Evolutionary conservation across 2,329 filamentous ascomycete genomes (phyloP).

Genomic region (Aspergillus niger): DNA sequence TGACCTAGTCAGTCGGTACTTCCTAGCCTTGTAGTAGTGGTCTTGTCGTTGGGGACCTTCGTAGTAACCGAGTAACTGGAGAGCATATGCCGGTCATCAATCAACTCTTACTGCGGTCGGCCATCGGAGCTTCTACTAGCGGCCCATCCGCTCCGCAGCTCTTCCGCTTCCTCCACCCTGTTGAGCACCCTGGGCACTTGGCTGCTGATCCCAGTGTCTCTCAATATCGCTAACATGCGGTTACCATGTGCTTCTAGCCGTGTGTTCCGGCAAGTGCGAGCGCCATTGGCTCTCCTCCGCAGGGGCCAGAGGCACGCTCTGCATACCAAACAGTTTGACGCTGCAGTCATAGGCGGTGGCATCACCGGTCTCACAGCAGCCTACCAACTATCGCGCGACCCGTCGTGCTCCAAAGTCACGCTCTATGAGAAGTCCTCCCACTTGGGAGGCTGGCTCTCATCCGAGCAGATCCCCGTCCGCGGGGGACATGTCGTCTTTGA

Average conservation of each 20-base stretch:
- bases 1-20: background rate
- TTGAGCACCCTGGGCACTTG: background rate
- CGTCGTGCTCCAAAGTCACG: conserved; percentile 71
- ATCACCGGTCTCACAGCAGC: conserved; percentile 79
- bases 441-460: conserved; percentile 83
- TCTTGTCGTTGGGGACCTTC: background rate
- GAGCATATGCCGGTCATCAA: background rate
- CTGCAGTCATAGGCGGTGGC: conserved; percentile 77
- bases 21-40: background rate
- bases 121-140: background rate
- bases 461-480: conserved; percentile 58
- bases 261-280: conserved; percentile 23
- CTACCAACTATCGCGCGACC: conserved; percentile 70
- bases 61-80: background rate
- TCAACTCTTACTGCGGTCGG: conserved; percentile 9
- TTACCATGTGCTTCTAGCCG: conserved; percentile 25
- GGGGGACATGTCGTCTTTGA: conserved; percentile 74
- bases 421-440: conserved; percentile 73
- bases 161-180: background rate
- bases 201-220: conserved; percentile 1
- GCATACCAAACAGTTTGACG: conserved; percentile 37
- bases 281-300: conserved; percentile 21
- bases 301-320: conserved; percentile 24
- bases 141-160: background rate
- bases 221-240: conserved; percentile 30